These are phyloP conservation scores for Colletotrichum sp. DNA, from an alignment of 2,329 filamentous ascomycete genomes.

Conservation along the genomic window DNA sequence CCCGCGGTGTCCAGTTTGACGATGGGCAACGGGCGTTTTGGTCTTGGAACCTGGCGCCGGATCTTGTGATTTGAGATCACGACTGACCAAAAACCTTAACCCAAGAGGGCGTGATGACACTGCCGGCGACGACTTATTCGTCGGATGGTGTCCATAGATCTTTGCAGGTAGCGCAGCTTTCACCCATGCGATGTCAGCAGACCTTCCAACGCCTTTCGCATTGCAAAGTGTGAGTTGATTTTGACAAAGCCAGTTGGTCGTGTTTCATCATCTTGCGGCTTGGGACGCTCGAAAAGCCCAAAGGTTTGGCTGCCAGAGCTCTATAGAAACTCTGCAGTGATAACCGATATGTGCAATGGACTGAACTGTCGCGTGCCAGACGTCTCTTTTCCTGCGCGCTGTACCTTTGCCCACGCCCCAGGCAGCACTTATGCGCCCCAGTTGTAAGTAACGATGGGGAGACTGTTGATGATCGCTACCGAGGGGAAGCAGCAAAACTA, in stretches of 20 bases:
- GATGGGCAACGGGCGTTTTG: neutral
- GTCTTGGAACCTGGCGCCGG: neutral
- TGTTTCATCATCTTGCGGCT: neutral
- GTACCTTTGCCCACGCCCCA: neutral
- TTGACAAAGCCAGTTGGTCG: neutral
- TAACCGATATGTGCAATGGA: neutral
- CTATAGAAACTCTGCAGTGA: neutral
- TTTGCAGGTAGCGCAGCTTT: neutral
- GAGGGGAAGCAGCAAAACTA: neutral
- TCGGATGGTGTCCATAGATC: neutral
- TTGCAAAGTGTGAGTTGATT: neutral
- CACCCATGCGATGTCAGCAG: neutral
- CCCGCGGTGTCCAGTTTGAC: neutral
- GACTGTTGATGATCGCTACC: neutral
- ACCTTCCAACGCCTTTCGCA: neutral
- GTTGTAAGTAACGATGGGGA: neutral
- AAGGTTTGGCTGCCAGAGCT: neutral
- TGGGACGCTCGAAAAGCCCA: neutral
- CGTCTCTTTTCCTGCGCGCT: neutral
- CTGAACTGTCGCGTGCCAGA: neutral
- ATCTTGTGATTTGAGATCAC: neutral
- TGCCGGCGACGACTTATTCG: neutral
- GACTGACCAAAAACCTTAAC: neutral
- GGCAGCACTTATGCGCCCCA: neutral
- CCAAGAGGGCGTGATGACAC: neutral